Evolutionary conservation across 2,329 filamentous ascomycete genomes (phyloP), one percentile per base, ranked within the genome.

Genomic region (Cladosporium austrohemisphaericum): DNA sequence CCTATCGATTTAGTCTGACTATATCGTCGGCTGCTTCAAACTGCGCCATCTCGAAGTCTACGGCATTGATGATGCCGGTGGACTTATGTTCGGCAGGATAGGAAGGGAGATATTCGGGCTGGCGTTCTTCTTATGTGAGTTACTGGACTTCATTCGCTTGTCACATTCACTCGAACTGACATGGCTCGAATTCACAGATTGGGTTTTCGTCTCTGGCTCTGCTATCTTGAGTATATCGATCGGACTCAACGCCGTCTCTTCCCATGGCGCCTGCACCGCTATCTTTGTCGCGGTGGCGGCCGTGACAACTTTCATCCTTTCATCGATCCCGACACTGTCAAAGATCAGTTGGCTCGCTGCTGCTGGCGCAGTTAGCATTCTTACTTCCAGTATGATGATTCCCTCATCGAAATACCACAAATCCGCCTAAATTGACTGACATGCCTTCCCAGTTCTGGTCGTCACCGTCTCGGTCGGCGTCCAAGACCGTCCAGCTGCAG

Each of bases 161-260:
- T 3, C 4, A 35, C 32, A 16, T 16, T 5, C 13, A 16, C n/a
- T 8, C n/a, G 41, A 29, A 18, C 38, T 31, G 16, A 41, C 10
- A 11, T 9, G 9, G 2, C 9, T 20, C n/a, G n/a, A n/a, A 4
- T 22, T 9, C 52, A 83, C 83, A 79, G 77, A 76, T 4, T 82
- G 79, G 52, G 71, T 80, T 31, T 74, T 84, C 14, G 75, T 76
- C 25, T 71, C 73, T 7, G 79, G 74, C 1, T 76, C 76, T 0
- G 79, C 80, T 7, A 79, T 84, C 51, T 71, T 84, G 26, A 78
- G 78, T 13, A 72, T 81, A 1, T 79, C 79, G 0, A 77, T 77
- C 0, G 80, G 73, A 0, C 66, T 84, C 44, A 84, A 85, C 56
- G 77, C 80, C 0, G 68, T 84, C 1, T 80, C 77, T 0, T 68